These are phyloP conservation scores for Nymphaea colorata DNA, from an alignment of 164 flowering plant genomes.

Conservation along the genomic window DNA sequence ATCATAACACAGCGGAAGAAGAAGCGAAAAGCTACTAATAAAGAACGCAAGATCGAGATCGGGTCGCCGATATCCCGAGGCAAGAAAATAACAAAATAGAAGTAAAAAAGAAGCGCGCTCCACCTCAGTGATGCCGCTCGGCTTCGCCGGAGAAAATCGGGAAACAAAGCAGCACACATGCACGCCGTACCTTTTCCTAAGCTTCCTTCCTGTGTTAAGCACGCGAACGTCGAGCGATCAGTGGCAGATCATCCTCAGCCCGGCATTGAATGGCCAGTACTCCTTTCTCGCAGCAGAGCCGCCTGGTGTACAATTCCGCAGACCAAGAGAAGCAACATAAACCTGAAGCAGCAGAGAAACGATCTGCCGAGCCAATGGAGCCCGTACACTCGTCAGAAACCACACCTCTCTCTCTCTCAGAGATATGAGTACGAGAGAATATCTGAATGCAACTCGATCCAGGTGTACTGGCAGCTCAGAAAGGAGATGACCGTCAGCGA, in stretches of 20 bases:
- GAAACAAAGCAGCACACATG: not conserved
- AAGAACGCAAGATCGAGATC: not conserved
- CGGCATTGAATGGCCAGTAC: not conserved
- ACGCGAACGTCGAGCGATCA: not conserved
- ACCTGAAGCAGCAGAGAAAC: not conserved
- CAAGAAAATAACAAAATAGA: not conserved
- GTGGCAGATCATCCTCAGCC: not conserved
- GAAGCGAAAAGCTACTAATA: not conserved
- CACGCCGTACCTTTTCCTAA: not conserved
- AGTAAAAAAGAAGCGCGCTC: not conserved
- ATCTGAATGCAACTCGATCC: not conserved
- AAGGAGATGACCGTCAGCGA: no score
- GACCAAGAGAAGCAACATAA: not conserved
- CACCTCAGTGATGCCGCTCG: not conserved
- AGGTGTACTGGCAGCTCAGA: not conserved
- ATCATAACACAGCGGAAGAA: not conserved
- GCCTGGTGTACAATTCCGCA: not conserved
- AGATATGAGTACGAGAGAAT: not conserved
- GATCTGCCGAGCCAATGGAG: not conserved
- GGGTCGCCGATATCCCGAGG: not conserved
- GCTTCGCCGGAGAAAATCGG: not conserved
- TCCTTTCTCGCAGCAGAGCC: not conserved
- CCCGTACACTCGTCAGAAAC: not conserved
- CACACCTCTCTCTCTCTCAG: not conserved
- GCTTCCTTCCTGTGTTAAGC: not conserved